phyloP scores from a whole-genome alignment of 2,329 filamentous ascomycete genomes.

The Mycosphaerelloides madeirae region DNA sequence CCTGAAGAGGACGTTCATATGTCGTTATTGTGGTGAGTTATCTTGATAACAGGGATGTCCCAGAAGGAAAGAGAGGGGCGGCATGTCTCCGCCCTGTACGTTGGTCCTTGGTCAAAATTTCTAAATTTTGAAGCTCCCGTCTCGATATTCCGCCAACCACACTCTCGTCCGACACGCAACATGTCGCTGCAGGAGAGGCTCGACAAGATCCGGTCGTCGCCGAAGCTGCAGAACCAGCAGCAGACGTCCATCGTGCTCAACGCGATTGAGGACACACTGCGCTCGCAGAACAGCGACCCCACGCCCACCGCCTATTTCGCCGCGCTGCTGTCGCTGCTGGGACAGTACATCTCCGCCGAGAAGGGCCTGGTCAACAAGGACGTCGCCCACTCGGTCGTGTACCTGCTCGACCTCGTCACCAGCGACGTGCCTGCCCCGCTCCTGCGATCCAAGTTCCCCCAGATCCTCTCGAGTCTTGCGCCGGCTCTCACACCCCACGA shows the following conservation, averaged over 20 bases:
- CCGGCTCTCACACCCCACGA: slow-evolving; percentile 75
- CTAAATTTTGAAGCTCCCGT: not conserved
- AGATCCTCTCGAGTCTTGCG: slow-evolving; percentile 81
- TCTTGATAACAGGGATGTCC: too few relatives aligned
- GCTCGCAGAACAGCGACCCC: slow-evolving; percentile 76
- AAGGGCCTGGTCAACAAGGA: slow-evolving; percentile 71
- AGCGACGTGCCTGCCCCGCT: slow-evolving; percentile 79
- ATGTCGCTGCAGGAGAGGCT: slow-evolving; percentile 78
- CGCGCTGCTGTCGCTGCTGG: slow-evolving; percentile 82
- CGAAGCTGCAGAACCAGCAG: slow-evolving; percentile 91
- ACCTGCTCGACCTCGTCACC: slow-evolving; percentile 89
- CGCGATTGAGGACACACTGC: slow-evolving; percentile 87
- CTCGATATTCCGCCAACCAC: not conserved
- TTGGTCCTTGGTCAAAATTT: too few relatives aligned
- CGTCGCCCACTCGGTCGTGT: slow-evolving; percentile 79
- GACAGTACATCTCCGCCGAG: slow-evolving; percentile 63
- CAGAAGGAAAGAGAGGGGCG: too few relatives aligned
- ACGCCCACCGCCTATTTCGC: slow-evolving; percentile 93
- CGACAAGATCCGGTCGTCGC: slow-evolving; percentile 87
- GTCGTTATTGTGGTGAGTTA: too few relatives aligned
- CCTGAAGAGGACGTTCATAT: too few relatives aligned
- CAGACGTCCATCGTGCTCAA: slow-evolving; percentile 83
- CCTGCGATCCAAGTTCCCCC: slow-evolving; percentile 88
- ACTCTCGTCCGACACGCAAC: slow-evolving; percentile 2
- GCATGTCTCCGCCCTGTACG: too few relatives aligned